Evolutionary conservation across 345 rosid species (phyloP), one percentile per base, ranked within the genome.

Genomic region (Angophora floribunda): DNA sequence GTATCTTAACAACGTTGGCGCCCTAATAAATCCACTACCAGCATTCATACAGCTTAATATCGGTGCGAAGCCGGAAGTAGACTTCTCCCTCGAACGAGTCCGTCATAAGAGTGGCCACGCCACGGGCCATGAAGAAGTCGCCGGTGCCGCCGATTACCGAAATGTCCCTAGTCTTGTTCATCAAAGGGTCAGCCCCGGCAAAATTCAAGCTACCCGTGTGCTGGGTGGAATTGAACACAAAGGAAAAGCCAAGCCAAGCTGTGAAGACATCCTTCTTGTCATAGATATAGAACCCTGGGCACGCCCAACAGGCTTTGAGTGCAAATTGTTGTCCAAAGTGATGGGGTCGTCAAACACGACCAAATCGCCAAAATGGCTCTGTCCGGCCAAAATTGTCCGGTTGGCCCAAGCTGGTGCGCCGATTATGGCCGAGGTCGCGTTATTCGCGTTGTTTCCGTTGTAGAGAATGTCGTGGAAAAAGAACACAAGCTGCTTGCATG

Each of bases 71-170:
- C 52, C 97, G 90, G 87, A 96, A 96, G 89, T 97, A 97, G 52
- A 93, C 93, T 11, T 88, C 91, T 26, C 98, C 95, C 89, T 96
- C 93, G n/a, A 92, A 85, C 14, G 93, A 57, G 65, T 93, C 96
- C 7, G 96, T 94, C 88, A 87, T 91, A 75, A 96, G 90, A 1
- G 96, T 95, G 13, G 95, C 97, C 24, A 95, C 87, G 51, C 99
- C 98, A 89, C 96, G 89, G 11, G 95, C 90, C 98, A 96, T 97
- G 94, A 96, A 94, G 90, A 97, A 96, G 52, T 97, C 96, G n/a
- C 97, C 97, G 0, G 98, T 96, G 26, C 98, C 96, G 26, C 98
- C 97, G 1, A 95, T 92, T 10, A 96, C 95, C 1, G 96, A 95
- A 13, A 96, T 87, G 85, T 97, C 99, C 88, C 98, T 93, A 7